These are phyloP conservation scores for Hypoxylon rubiginosum DNA, from an alignment of 2,329 filamentous ascomycete species.

Conservation along the genomic window DNA sequence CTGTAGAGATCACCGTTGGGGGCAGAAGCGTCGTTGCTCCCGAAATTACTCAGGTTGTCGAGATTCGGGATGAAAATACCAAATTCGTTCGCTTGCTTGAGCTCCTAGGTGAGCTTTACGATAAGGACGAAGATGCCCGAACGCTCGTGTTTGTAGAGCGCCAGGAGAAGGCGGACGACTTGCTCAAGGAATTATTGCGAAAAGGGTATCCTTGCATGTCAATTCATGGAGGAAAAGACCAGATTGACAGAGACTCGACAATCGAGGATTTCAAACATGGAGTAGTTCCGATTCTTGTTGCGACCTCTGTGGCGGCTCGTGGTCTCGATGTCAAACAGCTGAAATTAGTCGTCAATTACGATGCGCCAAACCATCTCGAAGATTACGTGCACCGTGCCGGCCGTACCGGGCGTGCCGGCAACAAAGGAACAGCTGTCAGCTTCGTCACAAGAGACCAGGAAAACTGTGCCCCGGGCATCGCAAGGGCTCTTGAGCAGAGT, in stretches of 20 bases:
- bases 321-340: constrained; percentile 96
- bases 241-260: constrained; percentile 91
- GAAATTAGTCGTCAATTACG: constrained; percentile 95
- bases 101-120: constrained; percentile 87
- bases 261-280: constrained; percentile 95
- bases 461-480: constrained; percentile 88
- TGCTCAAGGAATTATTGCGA: constrained; percentile 81
- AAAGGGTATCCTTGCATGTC: constrained; percentile 94
- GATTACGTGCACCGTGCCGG: constrained; percentile 97
- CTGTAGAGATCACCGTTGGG: constrained; percentile 92
- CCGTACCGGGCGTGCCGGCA: constrained; percentile 92
- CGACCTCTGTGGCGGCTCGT: constrained; percentile 94
- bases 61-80: constrained; percentile 82
- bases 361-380: constrained; percentile 93
- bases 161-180: constrained; percentile 88
- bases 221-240: constrained; percentile 94
- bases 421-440: constrained; percentile 93
- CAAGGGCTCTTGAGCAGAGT: constrained; percentile 92
- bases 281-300: constrained; percentile 88
- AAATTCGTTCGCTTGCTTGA: constrained; percentile 90
- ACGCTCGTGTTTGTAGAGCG: constrained; percentile 92
- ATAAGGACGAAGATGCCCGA: constrained; percentile 88
- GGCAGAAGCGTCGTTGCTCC: constrained; percentile 88
- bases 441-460: constrained; percentile 94
- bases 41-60: constrained; percentile 94